Evolutionary conservation across 176 grass and related monocot species (phyloP).

Genomic region (Avena sativa): DNA sequence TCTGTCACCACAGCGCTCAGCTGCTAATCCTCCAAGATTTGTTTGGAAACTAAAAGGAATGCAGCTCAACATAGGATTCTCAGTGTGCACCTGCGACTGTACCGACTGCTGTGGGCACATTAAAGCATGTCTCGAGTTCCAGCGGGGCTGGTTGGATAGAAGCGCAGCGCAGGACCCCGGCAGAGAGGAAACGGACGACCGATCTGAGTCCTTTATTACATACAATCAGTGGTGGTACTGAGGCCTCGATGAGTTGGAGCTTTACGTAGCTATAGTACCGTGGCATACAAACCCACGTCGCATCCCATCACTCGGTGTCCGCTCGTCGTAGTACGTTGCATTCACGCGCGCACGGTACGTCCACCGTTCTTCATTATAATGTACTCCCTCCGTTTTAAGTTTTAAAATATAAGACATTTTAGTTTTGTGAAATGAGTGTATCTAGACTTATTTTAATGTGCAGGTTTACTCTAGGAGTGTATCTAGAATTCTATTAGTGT

Average conservation of each 20-base stretch:
- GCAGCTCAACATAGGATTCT: constrained; percentile 47
- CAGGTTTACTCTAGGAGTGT: no score
- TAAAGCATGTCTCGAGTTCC: constrained; percentile 32
- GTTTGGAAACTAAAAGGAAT: no score
- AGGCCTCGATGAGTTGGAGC: neutral
- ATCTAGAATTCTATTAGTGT: no score
- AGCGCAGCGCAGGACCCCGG: neutral
- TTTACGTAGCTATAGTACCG: neutral
- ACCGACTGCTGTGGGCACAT: constrained; percentile 4
- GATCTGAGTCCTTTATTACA: neutral
- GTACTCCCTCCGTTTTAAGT: no score
- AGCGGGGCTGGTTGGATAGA: constrained; percentile 21
- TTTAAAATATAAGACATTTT: no score
- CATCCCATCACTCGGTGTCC: constrained; percentile 20
- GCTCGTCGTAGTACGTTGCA: neutral
- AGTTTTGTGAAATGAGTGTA: no score
- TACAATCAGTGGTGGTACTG: neutral
- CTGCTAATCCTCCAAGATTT: neutral
- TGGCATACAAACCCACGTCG: neutral
- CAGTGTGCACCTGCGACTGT: neutral
- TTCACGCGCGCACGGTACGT: neutral
- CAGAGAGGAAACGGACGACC: neutral
- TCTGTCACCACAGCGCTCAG: neutral
- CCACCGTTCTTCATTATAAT: no score
- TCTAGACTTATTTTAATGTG: no score